Base-by-base conservation (phyloP, 2,329 filamentous ascomycete genomes). In the Aspergillus amoenus region DNA sequence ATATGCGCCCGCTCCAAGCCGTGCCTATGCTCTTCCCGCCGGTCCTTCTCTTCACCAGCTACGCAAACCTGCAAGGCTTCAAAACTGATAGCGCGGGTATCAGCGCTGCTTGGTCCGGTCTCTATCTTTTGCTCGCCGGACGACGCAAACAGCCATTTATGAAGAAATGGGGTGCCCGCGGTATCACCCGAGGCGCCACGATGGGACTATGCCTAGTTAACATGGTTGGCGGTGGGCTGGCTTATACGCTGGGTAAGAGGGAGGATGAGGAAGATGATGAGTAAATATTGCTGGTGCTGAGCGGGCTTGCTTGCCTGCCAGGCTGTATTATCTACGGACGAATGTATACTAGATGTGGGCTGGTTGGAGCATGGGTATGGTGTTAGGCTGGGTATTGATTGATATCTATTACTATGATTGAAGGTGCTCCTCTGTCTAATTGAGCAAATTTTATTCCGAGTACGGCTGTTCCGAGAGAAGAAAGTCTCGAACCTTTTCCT, bases 11-110 rank as follows among this genome's bases (percentile, higher is more conserved):
- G 7, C 85, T 87, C 71, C 85, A 87, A 68, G 68, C 79, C 6
- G 76, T 89, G 0, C 87, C 87, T 4, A 86, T 89, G 81, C 72
- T 87, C 61, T 89, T 89, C 69, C 82, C 86, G 4, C 86, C 86
- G 2, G 76, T 87, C 55, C 78, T 89, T 3, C 79, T 89, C 57
- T 87, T 88, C 74, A 82, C 82, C 51, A 83, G 83, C 56, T 89
- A 89, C 67, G 75, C 88, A 44, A 89, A 88, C 68, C 67, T 89
- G 30, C 80, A 81, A 61, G 80, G 81, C 58, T 88, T 82, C 75
- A 83, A 84, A 68, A 82, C 82, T 48, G 87, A 89, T 66, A 79
- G 80, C 18, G 86, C 86, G 0, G 86, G 86, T 5, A 78, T 87
- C 5, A 85, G 81, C 17, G 84, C 84, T 8, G 84, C 86, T 0